Conservation (phyloP, 805 yeast species). For the Candida ortonii region DNA sequence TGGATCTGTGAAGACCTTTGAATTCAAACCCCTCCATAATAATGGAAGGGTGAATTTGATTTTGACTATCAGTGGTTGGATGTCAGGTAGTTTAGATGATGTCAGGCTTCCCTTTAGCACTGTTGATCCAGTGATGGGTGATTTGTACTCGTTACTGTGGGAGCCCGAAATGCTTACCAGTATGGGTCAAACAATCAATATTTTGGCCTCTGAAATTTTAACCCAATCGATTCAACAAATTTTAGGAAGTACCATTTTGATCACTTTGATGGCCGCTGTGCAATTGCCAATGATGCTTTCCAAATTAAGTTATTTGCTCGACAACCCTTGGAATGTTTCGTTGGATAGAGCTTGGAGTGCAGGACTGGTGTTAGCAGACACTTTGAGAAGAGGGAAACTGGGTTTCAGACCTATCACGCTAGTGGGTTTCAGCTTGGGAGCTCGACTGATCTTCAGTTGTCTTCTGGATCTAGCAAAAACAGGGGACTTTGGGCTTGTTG, state of each 20-base stretch:
- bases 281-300: conserved; percentile 91
- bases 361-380: conserved; percentile 87
- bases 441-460: conserved; percentile 89
- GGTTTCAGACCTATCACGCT: conserved; percentile 91
- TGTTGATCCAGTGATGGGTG: conserved; percentile 97
- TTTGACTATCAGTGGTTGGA: conserved; percentile 95
- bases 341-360: conserved; percentile 97
- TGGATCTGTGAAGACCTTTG: conserved; percentile 92
- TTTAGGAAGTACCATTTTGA: conserved; percentile 83
- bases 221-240: conserved; percentile 94
- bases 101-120: conserved; percentile 94
- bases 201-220: conserved; percentile 89
- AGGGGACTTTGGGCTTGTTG: conserved; percentile 85
- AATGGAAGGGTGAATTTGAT: conserved; percentile 84
- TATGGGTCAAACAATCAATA: conserved; percentile 93
- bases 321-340: conserved; percentile 98
- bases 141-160: conserved; percentile 87
- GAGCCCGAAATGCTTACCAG: conserved; percentile 97
- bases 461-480: conserved; percentile 77
- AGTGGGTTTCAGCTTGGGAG: conserved; percentile 91
- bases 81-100: conserved; percentile 93
- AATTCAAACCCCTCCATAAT: conserved; percentile 88
- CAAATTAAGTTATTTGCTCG: conserved; percentile 82
- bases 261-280: conserved; percentile 88
- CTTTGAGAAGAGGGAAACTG: conserved; percentile 77